A percentile compares a stretch with the other conserved stretches of the same genome.
These are phyloP conservation scores for Metrosideros polymorpha DNA, from an alignment of 441 rosid species.

Conservation along the genomic window DNA sequence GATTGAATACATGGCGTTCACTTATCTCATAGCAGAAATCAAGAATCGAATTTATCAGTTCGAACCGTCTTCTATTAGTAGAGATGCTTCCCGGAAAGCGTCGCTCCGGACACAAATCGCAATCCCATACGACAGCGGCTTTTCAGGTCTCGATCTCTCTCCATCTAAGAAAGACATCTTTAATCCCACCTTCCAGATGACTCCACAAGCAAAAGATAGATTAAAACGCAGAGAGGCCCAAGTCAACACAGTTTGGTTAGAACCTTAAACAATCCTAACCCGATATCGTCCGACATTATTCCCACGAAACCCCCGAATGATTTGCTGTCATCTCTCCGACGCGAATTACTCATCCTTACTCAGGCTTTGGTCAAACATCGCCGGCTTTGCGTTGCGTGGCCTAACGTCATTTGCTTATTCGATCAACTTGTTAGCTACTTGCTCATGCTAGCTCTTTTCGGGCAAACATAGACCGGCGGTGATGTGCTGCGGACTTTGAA, in stretches of 20 bases:
- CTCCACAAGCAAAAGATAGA: background rate
- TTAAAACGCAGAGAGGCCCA: background rate
- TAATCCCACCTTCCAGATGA: background rate
- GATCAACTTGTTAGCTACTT: background rate
- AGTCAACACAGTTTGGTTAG: background rate
- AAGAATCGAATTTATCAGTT: background rate
- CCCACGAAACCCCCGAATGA: background rate
- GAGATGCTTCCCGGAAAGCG: background rate
- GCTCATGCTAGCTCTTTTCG: background rate
- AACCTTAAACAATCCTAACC: background rate
- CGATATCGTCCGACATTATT: background rate
- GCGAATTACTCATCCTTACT: background rate
- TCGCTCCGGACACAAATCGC: background rate
- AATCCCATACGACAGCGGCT: background rate
- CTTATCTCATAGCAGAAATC: background rate
- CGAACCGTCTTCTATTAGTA: background rate
- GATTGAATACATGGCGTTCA: background rate
- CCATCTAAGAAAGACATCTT: background rate
- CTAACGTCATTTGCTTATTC: background rate
- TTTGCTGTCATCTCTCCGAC: background rate
- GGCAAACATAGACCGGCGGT: background rate
- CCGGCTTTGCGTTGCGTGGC: background rate
- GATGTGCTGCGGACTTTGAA: background rate
- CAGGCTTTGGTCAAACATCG: background rate
- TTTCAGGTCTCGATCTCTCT: background rate